Conservation (phyloP, 768 basidiomycete species). For the Suillus subalutaceus region DNA sequence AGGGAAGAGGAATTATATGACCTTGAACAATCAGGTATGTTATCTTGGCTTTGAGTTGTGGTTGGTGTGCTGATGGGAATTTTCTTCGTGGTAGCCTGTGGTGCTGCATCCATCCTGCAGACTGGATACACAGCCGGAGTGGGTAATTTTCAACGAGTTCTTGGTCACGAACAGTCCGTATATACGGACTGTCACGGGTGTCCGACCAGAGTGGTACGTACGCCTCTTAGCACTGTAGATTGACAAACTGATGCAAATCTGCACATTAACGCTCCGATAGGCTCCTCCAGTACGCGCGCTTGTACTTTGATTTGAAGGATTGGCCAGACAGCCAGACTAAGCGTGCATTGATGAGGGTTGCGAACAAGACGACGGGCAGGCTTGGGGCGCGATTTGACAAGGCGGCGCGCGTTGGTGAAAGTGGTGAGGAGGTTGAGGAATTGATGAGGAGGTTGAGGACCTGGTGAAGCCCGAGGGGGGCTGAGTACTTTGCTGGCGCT, state of each 20-base stretch:
- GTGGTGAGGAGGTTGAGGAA: neutral
- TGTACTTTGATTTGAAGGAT: constrained; percentile 68
- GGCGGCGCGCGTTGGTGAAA: neutral
- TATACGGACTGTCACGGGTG: constrained; percentile 90
- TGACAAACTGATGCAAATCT: constrained; percentile 3
- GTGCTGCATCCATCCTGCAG: constrained; percentile 80
- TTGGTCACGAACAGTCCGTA: constrained; percentile 87
- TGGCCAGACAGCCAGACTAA: constrained; percentile 79
- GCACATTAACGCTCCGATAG: constrained; percentile 30
- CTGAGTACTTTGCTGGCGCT: neutral
- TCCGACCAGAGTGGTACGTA: constrained; percentile 82
- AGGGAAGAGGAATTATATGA: constrained; percentile 84
- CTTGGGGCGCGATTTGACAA: constrained; percentile 18
- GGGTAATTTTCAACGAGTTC: constrained; percentile 95
- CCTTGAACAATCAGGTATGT: constrained; percentile 88
- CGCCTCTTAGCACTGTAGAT: constrained; percentile 5
- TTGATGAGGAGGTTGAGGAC: neutral
- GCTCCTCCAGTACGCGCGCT: constrained; percentile 62
- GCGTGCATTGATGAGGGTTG: constrained; percentile 56
- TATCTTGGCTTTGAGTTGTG: neutral
- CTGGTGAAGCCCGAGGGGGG: neutral
- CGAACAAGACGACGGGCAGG: constrained; percentile 57
- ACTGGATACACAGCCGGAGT: constrained; percentile 84
- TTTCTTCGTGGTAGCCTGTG: constrained; percentile 18
- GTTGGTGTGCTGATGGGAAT: constrained; percentile 2